A percentile compares a stretch with the other conserved stretches of the same genome.
phyloP scores from a whole-genome alignment of 192 early-diverging fungal species.

The Gamsiella multidivaricata region DNA sequence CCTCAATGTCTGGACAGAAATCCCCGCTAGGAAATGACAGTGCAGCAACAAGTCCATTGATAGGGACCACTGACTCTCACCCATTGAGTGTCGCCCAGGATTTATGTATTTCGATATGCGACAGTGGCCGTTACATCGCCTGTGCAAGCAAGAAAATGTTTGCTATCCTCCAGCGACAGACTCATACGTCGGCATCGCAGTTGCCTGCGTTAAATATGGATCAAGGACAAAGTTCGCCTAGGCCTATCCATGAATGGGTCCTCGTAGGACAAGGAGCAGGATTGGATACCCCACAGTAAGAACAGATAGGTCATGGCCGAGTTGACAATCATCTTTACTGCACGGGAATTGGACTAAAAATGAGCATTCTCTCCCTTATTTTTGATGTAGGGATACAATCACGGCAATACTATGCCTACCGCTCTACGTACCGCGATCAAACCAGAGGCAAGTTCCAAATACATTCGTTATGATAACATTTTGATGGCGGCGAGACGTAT shows the following conservation, averaged over 20 bases:
- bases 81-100: constrained; percentile 49
- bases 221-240: background rate
- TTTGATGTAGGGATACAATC: constrained; percentile 56
- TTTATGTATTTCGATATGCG: constrained; percentile 34
- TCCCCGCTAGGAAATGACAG: background rate
- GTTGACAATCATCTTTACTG: background rate
- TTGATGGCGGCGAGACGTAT: background rate
- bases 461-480: too few species aligned
- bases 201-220: background rate
- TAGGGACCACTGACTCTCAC: background rate
- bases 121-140: constrained; percentile 43
- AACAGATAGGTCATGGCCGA: background rate
- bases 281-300: constrained; percentile 53
- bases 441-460: constrained; percentile 48
- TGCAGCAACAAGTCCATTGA: background rate
- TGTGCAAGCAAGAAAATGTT: constrained; percentile 52
- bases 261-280: constrained; percentile 62
- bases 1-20: background rate
- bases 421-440: constrained; percentile 60
- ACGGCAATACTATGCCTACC: constrained; percentile 63
- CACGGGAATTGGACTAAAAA: background rate
- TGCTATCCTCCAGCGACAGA: constrained; percentile 27
- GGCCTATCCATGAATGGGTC: constrained; percentile 23
- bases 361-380: background rate
- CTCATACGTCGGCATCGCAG: background rate